Evolutionary conservation across 768 basidiomycete genomes (phyloP).

Genomic region (Leccinellum albellum): DNA sequence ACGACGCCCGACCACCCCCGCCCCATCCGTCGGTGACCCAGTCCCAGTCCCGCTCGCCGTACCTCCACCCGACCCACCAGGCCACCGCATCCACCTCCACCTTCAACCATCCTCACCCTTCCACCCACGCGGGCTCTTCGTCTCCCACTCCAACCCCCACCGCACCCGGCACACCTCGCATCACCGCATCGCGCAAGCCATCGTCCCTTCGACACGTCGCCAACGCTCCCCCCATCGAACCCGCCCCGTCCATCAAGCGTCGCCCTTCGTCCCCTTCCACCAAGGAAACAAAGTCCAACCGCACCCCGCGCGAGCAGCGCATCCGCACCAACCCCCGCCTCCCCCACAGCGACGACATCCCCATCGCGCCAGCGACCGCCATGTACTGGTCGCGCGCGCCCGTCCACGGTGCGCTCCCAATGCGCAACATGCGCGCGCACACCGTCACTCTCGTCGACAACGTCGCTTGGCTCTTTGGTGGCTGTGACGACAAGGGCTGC

Average conservation of each 20-base stretch:
- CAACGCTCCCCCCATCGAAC: slow-evolving; percentile 25
- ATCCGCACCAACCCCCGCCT: slow-evolving; percentile 52
- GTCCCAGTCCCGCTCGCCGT: slow-evolving; percentile 32
- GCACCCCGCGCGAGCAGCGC: slow-evolving; percentile 28
- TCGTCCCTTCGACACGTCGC: slow-evolving; percentile 31
- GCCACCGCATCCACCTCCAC: slow-evolving; percentile 36
- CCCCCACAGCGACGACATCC: slow-evolving; percentile 57
- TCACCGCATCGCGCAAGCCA: slow-evolving; percentile 26
- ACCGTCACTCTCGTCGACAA: slow-evolving; percentile 81
- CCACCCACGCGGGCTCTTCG: background rate
- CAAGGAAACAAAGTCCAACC: slow-evolving; percentile 22
- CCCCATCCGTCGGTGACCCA: slow-evolving; percentile 4
- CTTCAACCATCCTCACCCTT: slow-evolving; percentile 22
- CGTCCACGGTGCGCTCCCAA: slow-evolving; percentile 66
- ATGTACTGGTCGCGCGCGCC: slow-evolving; percentile 89
- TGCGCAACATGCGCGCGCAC: slow-evolving; percentile 73
- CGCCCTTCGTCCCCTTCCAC: slow-evolving; percentile 27
- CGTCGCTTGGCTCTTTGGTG: slow-evolving; percentile 84
- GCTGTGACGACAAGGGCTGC: slow-evolving; percentile 77
- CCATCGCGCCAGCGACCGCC: slow-evolving; percentile 61
- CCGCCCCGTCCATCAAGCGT: slow-evolving; percentile 24
- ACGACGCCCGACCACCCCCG: slow-evolving; percentile 13
- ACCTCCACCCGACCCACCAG: slow-evolving; percentile 34
- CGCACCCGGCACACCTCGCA: slow-evolving; percentile 26
- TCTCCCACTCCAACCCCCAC: slow-evolving; percentile 17